Conservation (phyloP, 2,329 filamentous ascomycete species). For the Gnomoniopsis sp. region DNA sequence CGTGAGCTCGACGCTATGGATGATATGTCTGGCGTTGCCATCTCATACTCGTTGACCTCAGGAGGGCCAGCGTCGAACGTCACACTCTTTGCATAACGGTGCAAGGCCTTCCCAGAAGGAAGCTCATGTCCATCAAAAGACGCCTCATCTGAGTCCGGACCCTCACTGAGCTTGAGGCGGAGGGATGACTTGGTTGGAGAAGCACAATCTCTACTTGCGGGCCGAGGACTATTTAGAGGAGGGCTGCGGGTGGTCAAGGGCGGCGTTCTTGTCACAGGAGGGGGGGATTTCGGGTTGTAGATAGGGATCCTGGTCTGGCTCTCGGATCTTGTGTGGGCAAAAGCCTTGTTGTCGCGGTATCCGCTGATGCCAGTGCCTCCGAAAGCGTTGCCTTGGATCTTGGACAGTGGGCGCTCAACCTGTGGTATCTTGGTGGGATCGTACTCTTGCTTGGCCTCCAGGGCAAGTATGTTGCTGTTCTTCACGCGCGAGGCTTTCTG, state of each 20-base stretch:
- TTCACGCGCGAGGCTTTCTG: constrained; percentile 94
- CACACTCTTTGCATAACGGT: constrained; percentile 91
- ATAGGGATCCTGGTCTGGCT: constrained; percentile 60
- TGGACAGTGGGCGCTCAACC: constrained; percentile 78
- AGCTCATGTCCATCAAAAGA: constrained; percentile 56
- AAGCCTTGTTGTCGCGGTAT: constrained; percentile 44
- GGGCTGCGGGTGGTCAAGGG: constrained; percentile 37
- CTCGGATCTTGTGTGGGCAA: constrained; percentile 49
- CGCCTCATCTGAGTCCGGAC: constrained; percentile 66
- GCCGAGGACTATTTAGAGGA: constrained; percentile 41
- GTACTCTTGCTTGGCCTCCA: constrained; percentile 90
- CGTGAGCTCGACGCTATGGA: constrained; percentile 86
- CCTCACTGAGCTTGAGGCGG: constrained; percentile 64
- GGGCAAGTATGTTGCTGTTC: constrained; percentile 95
- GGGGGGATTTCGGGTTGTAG: constrained; percentile 50
- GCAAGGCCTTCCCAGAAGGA: constrained; percentile 63
- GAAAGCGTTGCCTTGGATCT: constrained; percentile 70
- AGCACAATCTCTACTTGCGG: constrained; percentile 59
- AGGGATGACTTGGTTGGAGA: constrained; percentile 91
- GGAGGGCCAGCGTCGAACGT: constrained; percentile 94
- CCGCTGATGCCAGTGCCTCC: constrained; percentile 54
- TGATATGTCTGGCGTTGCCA: constrained; percentile 95
- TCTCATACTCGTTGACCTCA: constrained; percentile 95
- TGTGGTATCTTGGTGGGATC: constrained; percentile 75
- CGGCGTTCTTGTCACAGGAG: constrained; percentile 30